Evolutionary conservation across 2,329 filamentous ascomycete genomes (phyloP), one percentile per base, ranked within the genome.

Genomic region (Taxawa tesnikishii): DNA sequence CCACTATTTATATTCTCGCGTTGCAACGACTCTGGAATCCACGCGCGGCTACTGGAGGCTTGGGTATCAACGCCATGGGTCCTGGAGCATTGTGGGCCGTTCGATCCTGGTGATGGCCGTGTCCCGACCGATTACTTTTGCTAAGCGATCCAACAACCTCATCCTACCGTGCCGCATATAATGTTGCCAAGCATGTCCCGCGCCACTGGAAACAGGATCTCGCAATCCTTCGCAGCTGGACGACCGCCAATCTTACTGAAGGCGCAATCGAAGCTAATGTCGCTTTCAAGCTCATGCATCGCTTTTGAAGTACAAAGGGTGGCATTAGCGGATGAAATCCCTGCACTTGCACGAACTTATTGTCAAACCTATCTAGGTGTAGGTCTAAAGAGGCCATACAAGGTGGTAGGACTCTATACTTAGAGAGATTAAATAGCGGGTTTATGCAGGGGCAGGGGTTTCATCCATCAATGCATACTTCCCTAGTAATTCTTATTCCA

Each of bases 111-210:
- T 31, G 14, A 26, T 21, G 15, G 14, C 11, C 29, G 29, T 31
- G 21, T 26, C 21, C 21, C 13, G 13, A 24, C 21, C 29, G 29
- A 25, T 25, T 26, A n/a, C n/a, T n/a, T n/a, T n/a, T n/a, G n/a
- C n/a, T n/a, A n/a, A n/a, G n/a, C n/a, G n/a, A n/a, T n/a, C n/a
- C 10, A 18, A 31, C 17, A 31, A 17, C 11, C 21, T 31, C 14
- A 26, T 26, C 6, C 14, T 31, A 31, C 29, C 26, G 14, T 31
- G 29, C 29, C 21, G 29, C 14, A 17, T 31, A 15, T 17, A 16
- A 26, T 26, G 11, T 26, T 31, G 21, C 29, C 13, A 26, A 16
- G 29, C n/a, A n/a, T n/a, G n/a, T n/a, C n/a, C n/a, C n/a, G n/a
- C n/a, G n/a, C n/a, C n/a, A n/a, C n/a, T n/a, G n/a, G n/a, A n/a